A percentile compares a stretch with the other conserved stretches of the same genome.
These are phyloP conservation scores for Colletotrichum liaoningense DNA, from an alignment of 2,329 filamentous ascomycete genomes.

Conservation along the genomic window DNA sequence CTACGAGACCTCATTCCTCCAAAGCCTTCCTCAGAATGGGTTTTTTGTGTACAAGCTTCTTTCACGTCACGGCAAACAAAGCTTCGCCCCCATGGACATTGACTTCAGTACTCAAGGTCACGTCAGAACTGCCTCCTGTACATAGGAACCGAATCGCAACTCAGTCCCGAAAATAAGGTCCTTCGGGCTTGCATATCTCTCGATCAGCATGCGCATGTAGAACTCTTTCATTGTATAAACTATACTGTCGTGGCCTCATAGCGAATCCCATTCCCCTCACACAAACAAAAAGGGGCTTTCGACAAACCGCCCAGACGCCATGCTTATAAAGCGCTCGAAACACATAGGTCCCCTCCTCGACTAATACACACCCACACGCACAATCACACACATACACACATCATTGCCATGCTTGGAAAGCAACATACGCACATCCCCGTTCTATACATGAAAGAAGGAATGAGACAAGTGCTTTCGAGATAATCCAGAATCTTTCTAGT, in stretches of 20 bases:
- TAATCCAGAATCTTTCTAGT: neutral
- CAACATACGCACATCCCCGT: neutral
- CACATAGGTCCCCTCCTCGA: neutral
- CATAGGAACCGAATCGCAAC: too few species aligned
- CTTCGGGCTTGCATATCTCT: too few species aligned
- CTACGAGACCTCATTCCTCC: too few species aligned
- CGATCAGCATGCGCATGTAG: neutral
- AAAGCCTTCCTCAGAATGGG: too few species aligned
- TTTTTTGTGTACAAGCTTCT: too few species aligned
- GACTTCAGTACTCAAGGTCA: too few species aligned
- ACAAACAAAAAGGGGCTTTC: neutral
- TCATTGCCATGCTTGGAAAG: neutral
- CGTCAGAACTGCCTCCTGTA: too few species aligned
- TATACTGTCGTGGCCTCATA: slow-evolving; percentile 29
- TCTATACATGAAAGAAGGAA: slow-evolving; percentile 12
- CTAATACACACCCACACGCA: too few species aligned
- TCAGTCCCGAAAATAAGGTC: too few species aligned
- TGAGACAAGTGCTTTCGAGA: neutral
- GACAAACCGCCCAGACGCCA: slow-evolving; percentile 25
- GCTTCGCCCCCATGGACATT: too few species aligned
- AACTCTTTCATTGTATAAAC: slow-evolving; percentile 20
- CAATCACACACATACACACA: neutral
- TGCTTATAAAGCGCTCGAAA: slow-evolving; percentile 33
- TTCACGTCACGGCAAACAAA: too few species aligned
- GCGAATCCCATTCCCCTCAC: slow-evolving; percentile 13